Evolutionary conservation across 1,139 yeast genomes (phyloP).

Genomic region (Kazachstania sp.): DNA sequence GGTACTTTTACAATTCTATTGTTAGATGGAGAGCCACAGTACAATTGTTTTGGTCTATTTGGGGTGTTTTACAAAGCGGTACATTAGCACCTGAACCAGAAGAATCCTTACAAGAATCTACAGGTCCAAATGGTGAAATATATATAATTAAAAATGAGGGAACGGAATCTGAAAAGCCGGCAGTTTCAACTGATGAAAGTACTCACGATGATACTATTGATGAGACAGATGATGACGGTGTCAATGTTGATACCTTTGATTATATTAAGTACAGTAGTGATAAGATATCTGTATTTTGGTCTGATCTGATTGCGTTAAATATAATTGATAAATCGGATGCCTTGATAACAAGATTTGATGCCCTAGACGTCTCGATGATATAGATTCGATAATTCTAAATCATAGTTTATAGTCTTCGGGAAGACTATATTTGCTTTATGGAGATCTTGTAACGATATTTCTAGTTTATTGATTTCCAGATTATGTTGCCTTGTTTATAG

Average conservation of each 20-base stretch:
- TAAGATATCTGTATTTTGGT: conserved; percentile 63
- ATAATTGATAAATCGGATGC: conserved; percentile 36
- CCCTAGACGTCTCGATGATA: conserved; percentile 4
- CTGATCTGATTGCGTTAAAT: conserved; percentile 62
- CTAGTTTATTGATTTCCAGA: background rate
- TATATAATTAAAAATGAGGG: conserved; percentile 33
- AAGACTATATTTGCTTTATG: too few species aligned
- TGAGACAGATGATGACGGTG: conserved; percentile 37
- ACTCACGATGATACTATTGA: conserved; percentile 28
- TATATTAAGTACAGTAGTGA: conserved; percentile 68
- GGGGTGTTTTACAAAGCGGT: conserved; percentile 85
- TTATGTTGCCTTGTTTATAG: too few species aligned
- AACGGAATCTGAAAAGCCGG: conserved; percentile 14
- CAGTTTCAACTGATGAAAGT: conserved; percentile 7
- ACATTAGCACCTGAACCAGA: conserved; percentile 20
- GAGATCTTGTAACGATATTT: too few species aligned
- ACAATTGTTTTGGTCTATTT: conserved; percentile 73
- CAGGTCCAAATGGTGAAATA: conserved; percentile 41
- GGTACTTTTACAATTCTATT: conserved; percentile 52
- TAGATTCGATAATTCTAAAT: background rate
- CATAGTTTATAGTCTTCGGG: background rate
- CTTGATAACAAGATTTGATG: background rate
- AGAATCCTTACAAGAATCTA: conserved; percentile 17
- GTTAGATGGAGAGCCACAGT: conserved; percentile 76
- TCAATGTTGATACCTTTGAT: conserved; percentile 66